A percentile compares a stretch with the other conserved stretches of the same genome.
Evolutionary conservation across 2,329 filamentous ascomycete genomes (phyloP).

Genomic region (Colletotrichum cordylinicola): DNA sequence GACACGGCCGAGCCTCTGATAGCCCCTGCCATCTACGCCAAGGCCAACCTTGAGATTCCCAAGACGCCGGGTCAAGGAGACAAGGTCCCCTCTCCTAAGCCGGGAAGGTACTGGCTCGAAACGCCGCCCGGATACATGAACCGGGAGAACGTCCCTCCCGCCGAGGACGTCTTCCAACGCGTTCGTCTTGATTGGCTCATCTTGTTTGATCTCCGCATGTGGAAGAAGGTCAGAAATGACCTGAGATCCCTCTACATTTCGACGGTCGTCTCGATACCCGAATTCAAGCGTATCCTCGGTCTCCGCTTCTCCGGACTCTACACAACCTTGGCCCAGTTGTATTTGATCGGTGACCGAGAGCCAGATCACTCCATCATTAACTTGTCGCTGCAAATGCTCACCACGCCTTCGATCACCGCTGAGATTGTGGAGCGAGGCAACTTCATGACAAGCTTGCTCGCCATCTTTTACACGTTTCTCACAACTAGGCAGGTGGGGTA

Average conservation of each 20-base stretch:
- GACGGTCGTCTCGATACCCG: slow-evolving; percentile 91
- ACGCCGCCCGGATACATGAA: slow-evolving; percentile 74
- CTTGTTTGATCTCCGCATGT: slow-evolving; percentile 91
- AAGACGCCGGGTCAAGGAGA: slow-evolving; percentile 72
- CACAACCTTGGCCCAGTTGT: slow-evolving; percentile 90
- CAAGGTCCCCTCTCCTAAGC: slow-evolving; percentile 60
- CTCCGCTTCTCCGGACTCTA: slow-evolving; percentile 95
- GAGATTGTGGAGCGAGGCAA: slow-evolving; percentile 96
- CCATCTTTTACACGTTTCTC: slow-evolving; percentile 96
- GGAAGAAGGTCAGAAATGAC: slow-evolving; percentile 93
- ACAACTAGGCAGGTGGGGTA: slow-evolving; percentile 96
- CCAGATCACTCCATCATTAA: slow-evolving; percentile 99
- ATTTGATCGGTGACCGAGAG: slow-evolving; percentile 93
- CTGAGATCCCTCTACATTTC: slow-evolving; percentile 94
- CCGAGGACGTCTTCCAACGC: slow-evolving; percentile 88
- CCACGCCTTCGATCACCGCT: slow-evolving; percentile 93
- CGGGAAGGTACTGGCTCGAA: slow-evolving; percentile 85
- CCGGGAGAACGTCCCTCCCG: slow-evolving; percentile 66
- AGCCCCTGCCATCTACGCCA: slow-evolving; percentile 65
- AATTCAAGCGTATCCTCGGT: slow-evolving; percentile 94
- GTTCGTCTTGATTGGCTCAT: slow-evolving; percentile 94
- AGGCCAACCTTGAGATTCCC: slow-evolving; percentile 76
- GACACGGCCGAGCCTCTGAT: slow-evolving; percentile 74
- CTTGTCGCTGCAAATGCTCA: slow-evolving; percentile 93
- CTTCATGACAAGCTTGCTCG: slow-evolving; percentile 93